Conservation (phyloP, 2,329 filamentous ascomycete species). For the Fusarium goolgardi region DNA sequence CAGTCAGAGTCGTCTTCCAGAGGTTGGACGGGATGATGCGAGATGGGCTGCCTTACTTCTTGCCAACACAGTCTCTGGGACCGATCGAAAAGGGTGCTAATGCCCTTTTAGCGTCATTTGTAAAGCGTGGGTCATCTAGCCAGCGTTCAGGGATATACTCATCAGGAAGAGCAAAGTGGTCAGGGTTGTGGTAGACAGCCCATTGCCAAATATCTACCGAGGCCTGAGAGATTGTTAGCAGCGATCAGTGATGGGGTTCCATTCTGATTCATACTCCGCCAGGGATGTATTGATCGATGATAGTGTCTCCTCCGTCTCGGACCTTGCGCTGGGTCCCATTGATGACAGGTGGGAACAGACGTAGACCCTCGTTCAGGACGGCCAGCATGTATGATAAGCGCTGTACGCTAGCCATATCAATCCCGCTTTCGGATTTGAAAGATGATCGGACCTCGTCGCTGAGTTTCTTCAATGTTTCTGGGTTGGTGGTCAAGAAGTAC, state of each 20-base stretch:
- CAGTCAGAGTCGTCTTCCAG: background rate
- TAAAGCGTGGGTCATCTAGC: constrained; percentile 47
- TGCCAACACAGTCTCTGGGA: constrained; percentile 62
- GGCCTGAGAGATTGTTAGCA: background rate
- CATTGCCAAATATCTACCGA: constrained; percentile 27
- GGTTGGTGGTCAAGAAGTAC: constrained; percentile 47
- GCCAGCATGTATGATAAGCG: constrained; percentile 49
- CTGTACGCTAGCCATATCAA: constrained; percentile 45
- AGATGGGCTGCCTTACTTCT: constrained; percentile 51
- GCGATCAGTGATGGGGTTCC: rapidly evolving
- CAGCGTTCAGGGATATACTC: constrained; percentile 17
- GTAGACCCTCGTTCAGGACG: constrained; percentile 55
- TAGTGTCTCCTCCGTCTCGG: constrained; percentile 48
- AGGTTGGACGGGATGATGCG: rapidly evolving
- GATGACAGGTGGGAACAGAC: constrained; percentile 45
- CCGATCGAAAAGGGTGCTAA: constrained; percentile 62
- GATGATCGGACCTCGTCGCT: constrained; percentile 54
- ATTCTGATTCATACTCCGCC: constrained; percentile 37
- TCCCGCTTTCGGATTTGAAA: constrained; percentile 54
- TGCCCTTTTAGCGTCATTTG: constrained; percentile 53
- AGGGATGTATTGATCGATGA: constrained; percentile 45
- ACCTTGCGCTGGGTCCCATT: constrained; percentile 34
- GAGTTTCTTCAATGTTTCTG: constrained; percentile 42
- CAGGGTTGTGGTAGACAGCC: constrained; percentile 15
- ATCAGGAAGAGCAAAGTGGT: constrained; percentile 26